phyloP scores from a whole-genome alignment of 139 green algal genomes.

The Edaphochlamys debaryana region DNA sequence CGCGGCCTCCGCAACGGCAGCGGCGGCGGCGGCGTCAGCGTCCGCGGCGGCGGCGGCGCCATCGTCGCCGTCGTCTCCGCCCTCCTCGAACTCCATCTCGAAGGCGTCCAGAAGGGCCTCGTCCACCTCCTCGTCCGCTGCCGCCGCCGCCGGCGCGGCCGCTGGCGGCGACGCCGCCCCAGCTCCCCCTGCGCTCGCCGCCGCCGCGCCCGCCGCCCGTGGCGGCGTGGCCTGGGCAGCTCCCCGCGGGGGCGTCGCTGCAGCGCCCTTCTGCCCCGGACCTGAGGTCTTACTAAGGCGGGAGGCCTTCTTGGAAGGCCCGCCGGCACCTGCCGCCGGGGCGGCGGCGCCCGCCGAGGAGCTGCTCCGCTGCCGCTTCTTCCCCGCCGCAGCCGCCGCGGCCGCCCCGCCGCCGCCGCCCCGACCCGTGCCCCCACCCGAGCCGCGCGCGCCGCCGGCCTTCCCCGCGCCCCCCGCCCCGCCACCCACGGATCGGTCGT shows the following conservation, averaged over 20 bases:
- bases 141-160: background rate
- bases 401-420: background rate
- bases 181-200: too few species aligned
- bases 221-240: background rate
- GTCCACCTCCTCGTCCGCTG: conserved; percentile 25
- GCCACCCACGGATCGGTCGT: background rate
- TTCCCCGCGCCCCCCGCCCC: background rate
- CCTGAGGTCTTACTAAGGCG: background rate
- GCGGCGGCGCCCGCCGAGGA: too few species aligned
- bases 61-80: background rate
- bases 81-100: background rate
- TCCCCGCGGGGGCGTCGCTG: background rate
- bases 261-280: conserved; percentile 25
- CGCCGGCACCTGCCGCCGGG: too few species aligned
- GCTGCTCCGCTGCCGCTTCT: conserved; percentile 10
- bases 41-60: background rate
- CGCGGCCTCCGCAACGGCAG: background rate
- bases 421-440: too few species aligned
- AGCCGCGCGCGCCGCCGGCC: background rate
- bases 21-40: background rate
- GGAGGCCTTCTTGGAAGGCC: background rate
- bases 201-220: too few species aligned
- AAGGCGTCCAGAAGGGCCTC: conserved; percentile 20
- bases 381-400: background rate
- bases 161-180: background rate